These are phyloP conservation scores for Pyrenochaeta sp. DNA, from an alignment of 2,329 filamentous ascomycete genomes.

Conservation along the genomic window DNA sequence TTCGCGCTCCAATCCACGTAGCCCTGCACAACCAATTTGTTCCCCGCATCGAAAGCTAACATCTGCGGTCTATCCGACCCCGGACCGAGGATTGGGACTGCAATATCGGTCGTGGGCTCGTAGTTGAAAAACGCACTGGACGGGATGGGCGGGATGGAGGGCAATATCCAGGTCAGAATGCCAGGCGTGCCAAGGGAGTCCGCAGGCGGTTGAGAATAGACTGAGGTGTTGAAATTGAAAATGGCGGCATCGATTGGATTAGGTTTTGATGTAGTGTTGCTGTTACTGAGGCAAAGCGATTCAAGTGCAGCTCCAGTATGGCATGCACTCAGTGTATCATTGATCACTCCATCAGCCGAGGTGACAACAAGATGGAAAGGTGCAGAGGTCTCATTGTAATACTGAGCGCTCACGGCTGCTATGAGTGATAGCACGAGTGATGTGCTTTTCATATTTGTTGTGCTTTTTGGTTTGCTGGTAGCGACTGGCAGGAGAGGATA, in stretches of 20 bases:
- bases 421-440: slow-evolving; percentile 31
- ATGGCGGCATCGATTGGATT: slow-evolving; percentile 21
- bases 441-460: slow-evolving; percentile 28
- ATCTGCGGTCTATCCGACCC: slow-evolving; percentile 30
- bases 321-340: slow-evolving; percentile 55
- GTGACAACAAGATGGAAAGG: slow-evolving; percentile 56
- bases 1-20: slow-evolving; percentile 52
- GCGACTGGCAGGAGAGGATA: not conserved
- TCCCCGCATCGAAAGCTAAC: slow-evolving; percentile 52
- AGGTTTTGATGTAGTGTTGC: slow-evolving; percentile 25
- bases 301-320: slow-evolving; percentile 61
- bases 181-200: slow-evolving; percentile 30
- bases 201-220: slow-evolving; percentile 20
- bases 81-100: slow-evolving; percentile 52
- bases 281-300: slow-evolving; percentile 52
- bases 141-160: slow-evolving; percentile 42
- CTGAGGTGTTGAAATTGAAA: slow-evolving; percentile 48
- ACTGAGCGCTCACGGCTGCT: slow-evolving; percentile 41
- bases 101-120: slow-evolving; percentile 53
- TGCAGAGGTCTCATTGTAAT: slow-evolving; percentile 49
- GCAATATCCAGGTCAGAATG: slow-evolving; percentile 55
- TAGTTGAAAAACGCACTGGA: slow-evolving; percentile 49
- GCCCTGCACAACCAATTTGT: slow-evolving; percentile 50
- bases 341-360: slow-evolving; percentile 49
- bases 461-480: slow-evolving; percentile 3